Conservation (phyloP, 176 grass and related monocot species). For the Lolium multiflorum region DNA sequence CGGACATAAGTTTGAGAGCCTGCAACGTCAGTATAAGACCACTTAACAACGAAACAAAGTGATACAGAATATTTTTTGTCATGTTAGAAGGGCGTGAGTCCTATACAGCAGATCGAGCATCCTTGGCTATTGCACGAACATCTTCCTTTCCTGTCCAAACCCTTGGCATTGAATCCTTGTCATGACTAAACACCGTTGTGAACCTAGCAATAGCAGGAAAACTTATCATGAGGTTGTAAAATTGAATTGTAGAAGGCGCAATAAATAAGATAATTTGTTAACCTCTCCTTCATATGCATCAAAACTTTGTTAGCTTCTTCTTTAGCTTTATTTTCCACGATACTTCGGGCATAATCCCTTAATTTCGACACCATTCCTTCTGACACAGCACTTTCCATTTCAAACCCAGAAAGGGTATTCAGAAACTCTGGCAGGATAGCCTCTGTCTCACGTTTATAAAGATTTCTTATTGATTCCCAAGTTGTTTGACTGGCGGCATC, state of each 20-base stretch:
- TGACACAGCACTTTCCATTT: constrained; percentile 61
- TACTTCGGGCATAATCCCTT: constrained; percentile 64
- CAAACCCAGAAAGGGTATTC: constrained; percentile 77
- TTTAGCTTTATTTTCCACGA: constrained; percentile 92
- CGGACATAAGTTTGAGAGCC: constrained; percentile 89
- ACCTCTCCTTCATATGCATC: constrained; percentile 99
- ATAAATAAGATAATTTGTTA: constrained; percentile 29
- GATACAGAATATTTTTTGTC: constrained; percentile 1
- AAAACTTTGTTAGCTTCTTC: constrained; percentile 91
- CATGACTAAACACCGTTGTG: constrained; percentile 83
- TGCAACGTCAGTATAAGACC: constrained; percentile 46
- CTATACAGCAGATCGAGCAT: constrained; percentile 81
- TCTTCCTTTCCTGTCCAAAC: constrained; percentile 98
- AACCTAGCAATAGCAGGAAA: constrained; percentile 62
- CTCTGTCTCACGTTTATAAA: constrained; percentile 71
- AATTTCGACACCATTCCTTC: constrained; percentile 69
- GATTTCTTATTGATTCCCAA: constrained; percentile 77
- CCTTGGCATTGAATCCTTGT: constrained; percentile 98
- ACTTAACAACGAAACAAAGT: constrained; percentile 31
- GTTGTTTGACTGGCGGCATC: constrained; percentile 75
- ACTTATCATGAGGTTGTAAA: constrained; percentile 13
- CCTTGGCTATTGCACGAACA: constrained; percentile 84
- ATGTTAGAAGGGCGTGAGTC: constrained; percentile 14
- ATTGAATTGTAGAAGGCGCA: neutral
- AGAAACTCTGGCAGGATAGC: constrained; percentile 60